Base-by-base conservation (phyloP, 2,329 filamentous ascomycete species). In the Gnomoniopsis sp. region DNA sequence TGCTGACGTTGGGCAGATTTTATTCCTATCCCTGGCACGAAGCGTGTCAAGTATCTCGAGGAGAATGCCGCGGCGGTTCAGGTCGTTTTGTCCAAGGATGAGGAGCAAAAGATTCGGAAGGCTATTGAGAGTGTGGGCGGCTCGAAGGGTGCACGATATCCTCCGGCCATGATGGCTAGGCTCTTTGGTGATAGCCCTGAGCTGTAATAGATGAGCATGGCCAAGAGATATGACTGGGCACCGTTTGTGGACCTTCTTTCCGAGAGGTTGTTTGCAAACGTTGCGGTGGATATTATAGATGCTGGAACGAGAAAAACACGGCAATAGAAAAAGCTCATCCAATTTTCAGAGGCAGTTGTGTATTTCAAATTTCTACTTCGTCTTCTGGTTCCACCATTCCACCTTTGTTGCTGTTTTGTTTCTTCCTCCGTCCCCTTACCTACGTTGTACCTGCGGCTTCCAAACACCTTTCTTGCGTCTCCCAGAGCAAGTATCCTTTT, bases 11-110 rank as follows among this genome's bases (percentile, higher is more conserved):
- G 12, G 11, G 17, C 23, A 55, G 73, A 74, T 65, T 71, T 73
- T 53, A 69, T 73, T 49, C 71, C 71, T 3, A 72, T 73, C 48
- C 70, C 70, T 0, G 71, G 71, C 2, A 73, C 71, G n/a, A 72
- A 70, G 63, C 65, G 65, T 12, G 53, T 67, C 23, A 74, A 60
- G 53, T 62, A 62, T 30, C 53, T 62, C 14, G 60, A 62, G 49
- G 60, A 62, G 53, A 62, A 59, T 51, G 64, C 68, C 14, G 67
- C 59, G n/a, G 68, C 71, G 0, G 53, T 70, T 4, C 53, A 72
- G 26, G 65, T 76, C 17, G 62, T 66, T 47, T 54, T 77, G 15
- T 72, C 69, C 19, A 63, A 67, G 46, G 72, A 72, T 4, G 74
- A 77, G 33, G 71, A 71, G 22, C 56, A 52, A 15, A 70, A 68